Base-by-base conservation (phyloP, 768 basidiomycete genomes). In the Hypholoma fasciculare region DNA sequence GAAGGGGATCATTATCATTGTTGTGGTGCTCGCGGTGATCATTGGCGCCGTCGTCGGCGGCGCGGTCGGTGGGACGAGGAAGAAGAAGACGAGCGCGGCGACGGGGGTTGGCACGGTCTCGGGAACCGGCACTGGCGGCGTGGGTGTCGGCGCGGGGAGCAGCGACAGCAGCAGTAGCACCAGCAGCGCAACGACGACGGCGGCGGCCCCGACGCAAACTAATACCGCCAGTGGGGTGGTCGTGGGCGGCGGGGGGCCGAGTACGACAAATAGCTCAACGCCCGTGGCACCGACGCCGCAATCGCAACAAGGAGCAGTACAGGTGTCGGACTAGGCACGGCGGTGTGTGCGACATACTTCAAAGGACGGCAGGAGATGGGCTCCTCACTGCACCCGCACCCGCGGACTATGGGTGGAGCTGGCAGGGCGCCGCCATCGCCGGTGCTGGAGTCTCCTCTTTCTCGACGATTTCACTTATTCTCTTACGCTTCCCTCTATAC, bases 31-130 rank as follows among this genome's bases (percentile, higher is more conserved):
- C 7, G 20, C 84, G 43, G 63, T 84, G 23, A 59, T 84, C 48
- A 61, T 87, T 39, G 85, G 73, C 0, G 85, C 79, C 0, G 74
- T 79, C 4, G 78, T 87, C 4, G 84, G 84, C 0, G 85, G 83
- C 4, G 85, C 77, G 0, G 85, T 86, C 0, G 85, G 83, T 27
- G 85, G 80, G 17, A 76, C 82, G 46, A 58, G 52, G 63, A 62
- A 65, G n/a, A 64, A 61, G 56, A 57, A 56, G 11, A 42, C 30
- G 30, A 16, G 36, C n/a, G 36, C 47, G 6, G 37, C 23, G 4
- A n/a, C n/a, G 19, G 14, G 8, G 8, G 17, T 43, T n/a, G 17
- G 43, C 42, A 26, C 27, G 27, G 13, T 20, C 19, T 6, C 46
- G 17, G 46, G 46, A 8, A 47, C 7, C 2, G 9, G 9, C 49